Conservation (phyloP, 139 green algal species). For the Tetraselmis chui region DNA sequence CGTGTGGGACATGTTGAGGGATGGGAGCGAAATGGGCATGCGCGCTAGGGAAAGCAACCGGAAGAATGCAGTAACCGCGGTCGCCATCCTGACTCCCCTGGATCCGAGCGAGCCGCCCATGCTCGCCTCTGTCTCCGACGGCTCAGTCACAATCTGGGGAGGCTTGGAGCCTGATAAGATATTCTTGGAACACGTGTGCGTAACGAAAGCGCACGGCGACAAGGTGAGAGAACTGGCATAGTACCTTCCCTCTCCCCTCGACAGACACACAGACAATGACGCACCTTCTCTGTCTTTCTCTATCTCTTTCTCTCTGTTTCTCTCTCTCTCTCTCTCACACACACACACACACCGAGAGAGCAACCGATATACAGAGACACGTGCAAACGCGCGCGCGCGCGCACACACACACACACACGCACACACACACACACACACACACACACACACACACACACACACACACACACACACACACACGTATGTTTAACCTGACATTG, state of each 20-base stretch:
- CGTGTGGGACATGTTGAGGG: not conserved
- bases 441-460: too few relatives aligned
- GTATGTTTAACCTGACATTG: too few relatives aligned
- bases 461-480: too few relatives aligned
- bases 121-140: not conserved
- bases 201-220: not conserved
- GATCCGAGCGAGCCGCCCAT: not conserved
- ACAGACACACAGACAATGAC: too few relatives aligned
- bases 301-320: too few relatives aligned
- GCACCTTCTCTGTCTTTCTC: too few relatives aligned
- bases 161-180: not conserved
- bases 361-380: too few relatives aligned
- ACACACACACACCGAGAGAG: too few relatives aligned
- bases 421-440: too few relatives aligned
- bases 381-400: too few relatives aligned
- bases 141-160: not conserved
- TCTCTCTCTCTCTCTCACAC: too few relatives aligned
- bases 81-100: not conserved
- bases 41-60: not conserved
- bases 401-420: too few relatives aligned
- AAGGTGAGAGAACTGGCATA: not conserved
- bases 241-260: not conserved
- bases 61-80: not conserved
- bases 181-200: not conserved
- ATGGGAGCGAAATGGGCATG: not conserved